Percentiles rank a stretch among this genome's conserved stretches.
Conservation (phyloP, 768 basidiomycete species). For the Tulasnella sp. region DNA sequence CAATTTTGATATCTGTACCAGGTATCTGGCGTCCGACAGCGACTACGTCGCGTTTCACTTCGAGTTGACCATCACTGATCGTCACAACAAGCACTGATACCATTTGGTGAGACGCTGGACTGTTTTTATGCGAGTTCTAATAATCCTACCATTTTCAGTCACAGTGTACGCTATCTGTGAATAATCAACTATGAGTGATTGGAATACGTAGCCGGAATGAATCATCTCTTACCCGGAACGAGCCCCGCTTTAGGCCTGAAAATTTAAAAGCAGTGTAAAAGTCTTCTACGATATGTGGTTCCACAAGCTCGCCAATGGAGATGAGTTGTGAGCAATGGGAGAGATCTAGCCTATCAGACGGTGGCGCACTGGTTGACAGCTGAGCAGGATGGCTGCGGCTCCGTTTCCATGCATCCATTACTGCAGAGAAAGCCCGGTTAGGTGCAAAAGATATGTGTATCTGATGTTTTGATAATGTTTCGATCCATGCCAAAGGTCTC, state of each 20-base stretch:
- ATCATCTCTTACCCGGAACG: background rate
- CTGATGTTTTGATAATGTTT: background rate
- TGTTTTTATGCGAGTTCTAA: background rate
- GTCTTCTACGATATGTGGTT: background rate
- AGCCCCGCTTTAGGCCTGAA: background rate
- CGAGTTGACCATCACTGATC: background rate
- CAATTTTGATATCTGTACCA: conserved; percentile 6
- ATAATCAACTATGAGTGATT: background rate
- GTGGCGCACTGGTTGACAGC: too few relatives aligned
- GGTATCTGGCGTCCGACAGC: background rate
- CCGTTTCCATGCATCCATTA: conserved; percentile 6
- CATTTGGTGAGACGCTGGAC: background rate
- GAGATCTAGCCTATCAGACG: too few relatives aligned
- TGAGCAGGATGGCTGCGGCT: too few relatives aligned
- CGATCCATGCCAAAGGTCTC: background rate
- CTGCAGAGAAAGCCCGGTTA: background rate
- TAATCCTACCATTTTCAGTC: background rate
- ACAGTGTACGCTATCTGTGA: conserved; percentile 3
- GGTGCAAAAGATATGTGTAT: background rate
- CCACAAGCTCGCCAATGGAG: background rate
- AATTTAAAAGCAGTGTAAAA: background rate
- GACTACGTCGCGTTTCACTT: background rate
- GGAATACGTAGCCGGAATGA: background rate
- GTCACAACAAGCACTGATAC: background rate
- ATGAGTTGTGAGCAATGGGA: conserved; percentile 1